These are phyloP conservation scores for Zymoseptoria passerinii DNA, from an alignment of 2,329 filamentous ascomycete species.

Conservation along the genomic window DNA sequence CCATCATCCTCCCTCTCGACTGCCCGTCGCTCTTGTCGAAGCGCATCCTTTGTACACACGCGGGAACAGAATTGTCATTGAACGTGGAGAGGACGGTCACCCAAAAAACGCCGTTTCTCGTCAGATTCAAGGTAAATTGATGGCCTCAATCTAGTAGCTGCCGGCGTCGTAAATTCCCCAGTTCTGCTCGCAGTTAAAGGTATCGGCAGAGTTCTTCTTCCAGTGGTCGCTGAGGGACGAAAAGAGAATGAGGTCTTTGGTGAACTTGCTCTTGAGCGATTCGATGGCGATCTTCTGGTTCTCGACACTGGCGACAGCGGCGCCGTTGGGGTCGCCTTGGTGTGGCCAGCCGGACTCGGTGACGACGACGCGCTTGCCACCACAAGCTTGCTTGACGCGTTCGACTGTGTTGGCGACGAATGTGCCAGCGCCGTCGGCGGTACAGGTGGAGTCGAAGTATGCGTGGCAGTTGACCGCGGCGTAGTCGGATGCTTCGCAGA, in stretches of 20 bases:
- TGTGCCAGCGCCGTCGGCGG: conserved; percentile 53
- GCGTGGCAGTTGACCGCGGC: conserved; percentile 75
- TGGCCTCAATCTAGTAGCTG: neutral
- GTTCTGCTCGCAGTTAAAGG: conserved; percentile 65
- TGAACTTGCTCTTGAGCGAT: conserved; percentile 55
- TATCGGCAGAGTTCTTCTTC: conserved; percentile 57
- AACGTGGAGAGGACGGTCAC: neutral
- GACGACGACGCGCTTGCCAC: conserved; percentile 58
- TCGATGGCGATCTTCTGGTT: conserved; percentile 60
- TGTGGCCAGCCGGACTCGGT: conserved; percentile 83
- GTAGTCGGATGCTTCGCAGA: conserved; percentile 69
- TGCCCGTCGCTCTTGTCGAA: neutral
- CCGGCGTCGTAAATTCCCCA: conserved; percentile 49
- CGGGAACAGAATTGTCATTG: neutral
- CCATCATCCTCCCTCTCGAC: neutral
- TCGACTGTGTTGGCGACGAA: conserved; percentile 55
- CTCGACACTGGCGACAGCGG: conserved; percentile 57
- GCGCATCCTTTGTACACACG: neutral
- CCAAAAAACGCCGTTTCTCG: neutral
- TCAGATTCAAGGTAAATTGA: neutral
- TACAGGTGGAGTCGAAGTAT: conserved; percentile 64
- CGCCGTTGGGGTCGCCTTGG: conserved; percentile 55
- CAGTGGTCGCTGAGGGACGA: conserved; percentile 72
- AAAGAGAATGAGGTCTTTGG: conserved; percentile 59
- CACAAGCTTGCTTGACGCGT: conserved; percentile 41